phyloP scores from a whole-genome alignment of 78 protist species.

The Monocercomonoides exilis region DNA sequence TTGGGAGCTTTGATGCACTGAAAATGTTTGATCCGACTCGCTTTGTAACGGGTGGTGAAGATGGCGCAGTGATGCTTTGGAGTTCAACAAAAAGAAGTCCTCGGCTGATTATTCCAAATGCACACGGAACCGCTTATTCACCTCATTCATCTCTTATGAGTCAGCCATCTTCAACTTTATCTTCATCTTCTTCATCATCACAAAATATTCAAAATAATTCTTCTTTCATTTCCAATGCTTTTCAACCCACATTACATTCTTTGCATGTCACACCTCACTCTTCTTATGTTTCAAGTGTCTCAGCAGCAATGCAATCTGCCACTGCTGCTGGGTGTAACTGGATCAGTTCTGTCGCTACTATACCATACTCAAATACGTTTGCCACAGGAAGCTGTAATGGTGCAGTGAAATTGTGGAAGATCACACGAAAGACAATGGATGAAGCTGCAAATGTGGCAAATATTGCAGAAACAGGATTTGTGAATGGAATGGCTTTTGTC shows the following conservation, averaged over 20 bases:
- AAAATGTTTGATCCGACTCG: background rate
- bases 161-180: no score
- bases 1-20: background rate
- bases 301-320: no score
- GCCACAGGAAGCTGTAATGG: background rate
- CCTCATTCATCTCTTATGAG: no score
- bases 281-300: no score
- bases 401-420: background rate
- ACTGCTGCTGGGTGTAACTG: background rate
- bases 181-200: no score
- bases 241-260: no score
- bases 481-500: background rate
- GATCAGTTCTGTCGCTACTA: background rate
- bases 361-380: background rate
- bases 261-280: no score
- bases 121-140: no score
- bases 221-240: no score
- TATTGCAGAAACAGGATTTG: background rate
- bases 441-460: background rate
- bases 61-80: background rate
- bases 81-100: background rate
- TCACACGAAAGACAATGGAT: background rate
- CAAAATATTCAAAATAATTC: no score
- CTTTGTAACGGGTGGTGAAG: background rate
- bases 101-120: background rate